Conservation (phyloP, 1,284 basidiomycete genomes). For the Malassezia obtusa region DNA sequence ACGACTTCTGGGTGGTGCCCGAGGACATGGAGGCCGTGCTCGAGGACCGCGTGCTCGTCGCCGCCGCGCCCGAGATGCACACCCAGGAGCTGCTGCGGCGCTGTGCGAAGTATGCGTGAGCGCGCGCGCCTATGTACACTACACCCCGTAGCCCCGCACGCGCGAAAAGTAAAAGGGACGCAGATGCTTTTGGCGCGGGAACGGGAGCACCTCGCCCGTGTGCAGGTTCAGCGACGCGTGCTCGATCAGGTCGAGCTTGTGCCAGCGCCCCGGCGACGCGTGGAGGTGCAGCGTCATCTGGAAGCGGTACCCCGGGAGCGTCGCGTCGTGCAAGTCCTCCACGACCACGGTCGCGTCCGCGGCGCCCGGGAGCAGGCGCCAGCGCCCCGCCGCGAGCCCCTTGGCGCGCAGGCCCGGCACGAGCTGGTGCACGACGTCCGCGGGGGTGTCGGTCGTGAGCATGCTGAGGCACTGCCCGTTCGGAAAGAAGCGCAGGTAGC, state of each 20-base stretch:
- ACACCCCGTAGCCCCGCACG: slow-evolving; percentile 41
- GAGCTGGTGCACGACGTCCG: slow-evolving; percentile 65
- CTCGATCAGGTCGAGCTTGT: slow-evolving; percentile 65
- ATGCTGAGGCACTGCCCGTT: slow-evolving; percentile 77
- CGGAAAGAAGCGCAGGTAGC: slow-evolving; percentile 73
- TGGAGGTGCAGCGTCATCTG: slow-evolving; percentile 69
- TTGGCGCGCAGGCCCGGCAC: slow-evolving; percentile 61
- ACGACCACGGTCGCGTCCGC: slow-evolving; percentile 25
- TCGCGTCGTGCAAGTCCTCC: slow-evolving; percentile 35
- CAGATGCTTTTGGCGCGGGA: slow-evolving; percentile 66
- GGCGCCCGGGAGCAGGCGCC: slow-evolving; percentile 26
- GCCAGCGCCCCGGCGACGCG: slow-evolving; percentile 64
- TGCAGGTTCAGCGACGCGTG: slow-evolving; percentile 60
- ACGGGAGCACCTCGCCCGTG: slow-evolving; percentile 63
- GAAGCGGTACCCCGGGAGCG: slow-evolving; percentile 62
- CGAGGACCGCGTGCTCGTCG: slow-evolving; percentile 40
- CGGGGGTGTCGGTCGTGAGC: slow-evolving; percentile 70
- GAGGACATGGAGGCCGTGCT: slow-evolving; percentile 38
- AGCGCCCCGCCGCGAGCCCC: slow-evolving; percentile 59
- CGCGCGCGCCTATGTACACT: background rate
- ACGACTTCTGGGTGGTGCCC: slow-evolving; percentile 59
- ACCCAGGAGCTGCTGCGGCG: slow-evolving; percentile 38
- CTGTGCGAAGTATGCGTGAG: slow-evolving; percentile 36
- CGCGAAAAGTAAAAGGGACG: slow-evolving; percentile 87
- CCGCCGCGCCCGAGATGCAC: slow-evolving; percentile 32